phyloP scores from a whole-genome alignment of 352 stramenopile species.

The Pythium brachiatum region DNA sequence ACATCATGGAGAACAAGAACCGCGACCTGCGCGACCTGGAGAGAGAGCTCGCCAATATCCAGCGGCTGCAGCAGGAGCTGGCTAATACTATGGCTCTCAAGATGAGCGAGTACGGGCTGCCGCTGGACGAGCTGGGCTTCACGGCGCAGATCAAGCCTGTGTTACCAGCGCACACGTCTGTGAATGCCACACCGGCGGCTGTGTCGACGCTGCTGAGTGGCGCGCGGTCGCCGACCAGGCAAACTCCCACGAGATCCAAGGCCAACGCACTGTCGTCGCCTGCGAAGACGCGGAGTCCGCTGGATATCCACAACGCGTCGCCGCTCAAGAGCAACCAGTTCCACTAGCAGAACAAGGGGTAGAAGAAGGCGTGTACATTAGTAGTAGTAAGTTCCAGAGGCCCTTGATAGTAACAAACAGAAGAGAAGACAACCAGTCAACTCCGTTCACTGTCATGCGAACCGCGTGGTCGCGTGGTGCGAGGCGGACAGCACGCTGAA shows the following conservation, averaged over 20 bases:
- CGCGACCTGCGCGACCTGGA: conserved; percentile 81
- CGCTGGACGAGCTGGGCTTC: conserved; percentile 88
- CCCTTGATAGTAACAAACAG: neutral
- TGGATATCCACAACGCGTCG: conserved; percentile 23
- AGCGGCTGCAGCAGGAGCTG: conserved; percentile 80
- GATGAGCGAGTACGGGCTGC: conserved; percentile 89
- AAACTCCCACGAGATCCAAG: conserved; percentile 4
- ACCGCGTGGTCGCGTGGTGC: conserved; percentile 4
- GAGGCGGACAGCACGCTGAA: conserved; percentile 36
- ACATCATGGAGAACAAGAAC: conserved; percentile 90
- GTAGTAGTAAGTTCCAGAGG: neutral
- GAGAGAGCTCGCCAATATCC: conserved; percentile 66
- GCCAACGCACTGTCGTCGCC: conserved; percentile 4
- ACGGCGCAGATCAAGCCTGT: conserved; percentile 22
- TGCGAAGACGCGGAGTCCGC: conserved; percentile 3
- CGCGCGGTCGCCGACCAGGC: neutral
- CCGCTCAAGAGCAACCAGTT: conserved; percentile 29
- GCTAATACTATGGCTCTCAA: conserved; percentile 80
- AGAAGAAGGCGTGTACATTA: conserved; percentile 6
- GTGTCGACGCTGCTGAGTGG: conserved; percentile 5
- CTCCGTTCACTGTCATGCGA: conserved; percentile 24
- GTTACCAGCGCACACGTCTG: conserved; percentile 13
- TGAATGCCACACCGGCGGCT: conserved; percentile 2
- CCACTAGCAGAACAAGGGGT: conserved; percentile 16
- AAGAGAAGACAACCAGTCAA: neutral